Evolutionary conservation across 192 early-diverging fungal species (phyloP).

Genomic region (Mortierella claussenii): DNA sequence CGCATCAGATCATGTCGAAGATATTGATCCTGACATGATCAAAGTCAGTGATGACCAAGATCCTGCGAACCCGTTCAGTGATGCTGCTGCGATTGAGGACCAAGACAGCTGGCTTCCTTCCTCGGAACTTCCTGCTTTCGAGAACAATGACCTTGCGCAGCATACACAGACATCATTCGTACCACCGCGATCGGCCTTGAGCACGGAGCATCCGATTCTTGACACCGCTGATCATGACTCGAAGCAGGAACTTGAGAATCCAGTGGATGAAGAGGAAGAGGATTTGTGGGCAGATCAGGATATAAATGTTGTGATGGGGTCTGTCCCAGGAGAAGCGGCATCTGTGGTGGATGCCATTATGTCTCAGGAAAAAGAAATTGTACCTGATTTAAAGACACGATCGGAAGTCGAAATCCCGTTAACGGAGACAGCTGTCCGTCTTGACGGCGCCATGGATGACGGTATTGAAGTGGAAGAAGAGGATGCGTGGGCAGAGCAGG

Average conservation of each 20-base stretch:
- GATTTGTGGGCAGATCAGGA: constrained; percentile 10
- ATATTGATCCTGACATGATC: background rate
- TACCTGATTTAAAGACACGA: no score
- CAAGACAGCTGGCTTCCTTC: constrained; percentile 14
- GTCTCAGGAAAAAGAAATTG: no score
- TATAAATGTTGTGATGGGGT: background rate
- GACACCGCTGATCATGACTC: background rate
- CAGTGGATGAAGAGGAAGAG: no score
- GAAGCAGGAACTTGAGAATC: background rate
- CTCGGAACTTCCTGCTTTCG: background rate
- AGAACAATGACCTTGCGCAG: background rate
- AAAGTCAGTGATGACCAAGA: constrained; percentile 18
- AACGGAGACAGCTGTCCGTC: no score
- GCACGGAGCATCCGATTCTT: background rate
- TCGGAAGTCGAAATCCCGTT: no score
- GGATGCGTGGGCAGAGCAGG: constrained; percentile 8
- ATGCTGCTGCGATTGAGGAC: constrained; percentile 30
- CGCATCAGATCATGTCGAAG: background rate
- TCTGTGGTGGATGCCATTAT: no score
- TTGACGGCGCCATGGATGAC: background rate
- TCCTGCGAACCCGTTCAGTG: constrained; percentile 37
- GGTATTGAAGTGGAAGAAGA: constrained; percentile 1
- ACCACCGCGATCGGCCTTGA: no score
- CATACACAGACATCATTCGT: background rate
- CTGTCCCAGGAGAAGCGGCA: background rate